phyloP scores from a whole-genome alignment of 768 basidiomycete species.

The Podaxis pistillaris region DNA sequence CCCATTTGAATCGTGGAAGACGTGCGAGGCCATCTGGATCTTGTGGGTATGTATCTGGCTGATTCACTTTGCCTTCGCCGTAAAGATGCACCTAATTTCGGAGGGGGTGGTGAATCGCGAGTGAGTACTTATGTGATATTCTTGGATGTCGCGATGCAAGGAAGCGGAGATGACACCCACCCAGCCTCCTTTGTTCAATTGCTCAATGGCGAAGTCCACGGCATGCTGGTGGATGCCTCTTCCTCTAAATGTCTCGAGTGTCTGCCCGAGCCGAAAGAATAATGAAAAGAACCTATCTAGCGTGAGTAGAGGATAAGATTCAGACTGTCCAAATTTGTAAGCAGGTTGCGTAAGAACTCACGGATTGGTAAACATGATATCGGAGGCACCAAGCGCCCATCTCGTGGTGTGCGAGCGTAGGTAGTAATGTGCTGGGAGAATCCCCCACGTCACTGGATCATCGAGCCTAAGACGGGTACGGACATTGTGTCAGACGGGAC shows the following conservation, averaged over 20 bases:
- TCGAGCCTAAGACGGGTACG: slow-evolving; percentile 52
- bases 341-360: slow-evolving; percentile 35
- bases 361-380: slow-evolving; percentile 95
- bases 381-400: slow-evolving; percentile 91
- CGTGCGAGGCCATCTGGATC: slow-evolving; percentile 40
- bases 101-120: neutral
- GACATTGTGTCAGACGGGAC: slow-evolving; percentile 10
- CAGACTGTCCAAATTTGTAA: neutral
- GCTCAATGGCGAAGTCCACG: slow-evolving; percentile 77
- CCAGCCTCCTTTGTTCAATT: slow-evolving; percentile 83
- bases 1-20: slow-evolving; percentile 91
- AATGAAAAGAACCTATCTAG: slow-evolving; percentile 69
- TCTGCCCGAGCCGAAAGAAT: slow-evolving; percentile 89
- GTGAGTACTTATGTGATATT: neutral
- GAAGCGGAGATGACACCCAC: slow-evolving; percentile 41
- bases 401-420: slow-evolving; percentile 60
- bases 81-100: slow-evolving; percentile 78
- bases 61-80: slow-evolving; percentile 86
- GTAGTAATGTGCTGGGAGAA: slow-evolving; percentile 67
- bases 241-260: slow-evolving; percentile 91
- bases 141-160: slow-evolving; percentile 5
- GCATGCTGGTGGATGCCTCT: slow-evolving; percentile 86
- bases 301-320: slow-evolving; percentile 16
- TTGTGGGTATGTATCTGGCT: slow-evolving; percentile 51
- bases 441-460: slow-evolving; percentile 86